These are phyloP conservation scores for Botrytis galanthina DNA, from an alignment of 2,329 filamentous ascomycete genomes.

Conservation along the genomic window DNA sequence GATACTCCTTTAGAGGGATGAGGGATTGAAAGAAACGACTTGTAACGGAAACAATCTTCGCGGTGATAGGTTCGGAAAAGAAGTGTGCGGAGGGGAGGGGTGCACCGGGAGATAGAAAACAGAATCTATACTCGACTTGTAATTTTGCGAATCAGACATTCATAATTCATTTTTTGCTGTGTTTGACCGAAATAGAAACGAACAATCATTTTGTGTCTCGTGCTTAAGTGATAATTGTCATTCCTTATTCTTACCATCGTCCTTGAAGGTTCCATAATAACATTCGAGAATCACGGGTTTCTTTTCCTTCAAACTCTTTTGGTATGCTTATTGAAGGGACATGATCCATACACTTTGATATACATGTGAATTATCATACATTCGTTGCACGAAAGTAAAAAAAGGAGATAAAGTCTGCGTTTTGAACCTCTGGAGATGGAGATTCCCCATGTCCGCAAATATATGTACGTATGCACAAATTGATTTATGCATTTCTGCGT, in stretches of 20 bases:
- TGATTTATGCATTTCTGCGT: neutral
- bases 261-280: too few relatives aligned
- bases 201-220: too few relatives aligned
- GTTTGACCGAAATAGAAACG: neutral
- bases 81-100: neutral
- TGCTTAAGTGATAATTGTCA: too few relatives aligned
- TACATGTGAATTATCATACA: accelerated
- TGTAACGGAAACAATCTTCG: neutral
- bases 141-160: too few relatives aligned
- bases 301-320: neutral
- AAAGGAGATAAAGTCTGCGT: neutral
- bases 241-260: too few relatives aligned
- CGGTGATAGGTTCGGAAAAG: neutral
- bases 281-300: accelerated
- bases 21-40: neutral
- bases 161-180: neutral
- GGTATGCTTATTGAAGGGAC: neutral
- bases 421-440: neutral
- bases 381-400: neutral
- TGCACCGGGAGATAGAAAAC: neutral
- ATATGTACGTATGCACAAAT: neutral
- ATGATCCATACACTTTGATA: neutral
- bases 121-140: neutral
- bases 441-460: neutral
- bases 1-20: neutral